phyloP scores from a whole-genome alignment of 2,329 filamentous ascomycete species.

The Alternaria panax region DNA sequence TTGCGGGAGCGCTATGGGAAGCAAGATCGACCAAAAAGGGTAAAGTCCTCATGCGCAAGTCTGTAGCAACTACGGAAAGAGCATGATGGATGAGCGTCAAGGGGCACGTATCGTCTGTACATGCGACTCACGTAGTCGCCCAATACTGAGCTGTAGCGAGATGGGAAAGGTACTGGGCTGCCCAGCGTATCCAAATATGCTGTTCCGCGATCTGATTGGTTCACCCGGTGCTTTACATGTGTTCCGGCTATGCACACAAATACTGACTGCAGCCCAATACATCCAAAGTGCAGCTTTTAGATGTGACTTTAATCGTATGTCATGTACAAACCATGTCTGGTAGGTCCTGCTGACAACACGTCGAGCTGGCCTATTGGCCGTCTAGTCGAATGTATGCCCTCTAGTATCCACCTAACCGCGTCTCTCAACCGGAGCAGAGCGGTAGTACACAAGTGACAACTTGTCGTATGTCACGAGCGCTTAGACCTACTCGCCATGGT shows the following conservation, averaged over 20 bases:
- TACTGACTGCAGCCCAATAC: constrained; percentile 43
- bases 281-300: constrained; percentile 27
- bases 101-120: constrained; percentile 24
- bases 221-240: constrained; percentile 34
- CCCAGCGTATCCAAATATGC: constrained; percentile 28
- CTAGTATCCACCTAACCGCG: constrained; percentile 26
- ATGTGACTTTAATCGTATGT: constrained; percentile 27
- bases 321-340: constrained; percentile 27
- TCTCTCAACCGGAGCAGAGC: constrained; percentile 26
- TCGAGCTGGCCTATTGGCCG: constrained; percentile 39
- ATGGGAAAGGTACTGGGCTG: constrained; percentile 32
- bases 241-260: constrained; percentile 45
- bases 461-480: constrained; percentile 42
- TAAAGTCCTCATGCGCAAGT: constrained; percentile 26
- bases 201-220: constrained; percentile 43
- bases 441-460: constrained; percentile 43
- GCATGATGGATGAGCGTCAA: constrained; percentile 28
- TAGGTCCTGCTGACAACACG: constrained; percentile 29
- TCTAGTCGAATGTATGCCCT: constrained; percentile 20
- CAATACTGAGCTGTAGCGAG: constrained; percentile 23
- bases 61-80: constrained; percentile 17
- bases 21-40: constrained; percentile 30
- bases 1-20: constrained; percentile 39
- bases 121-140: constrained; percentile 30
- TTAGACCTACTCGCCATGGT: constrained; percentile 37